Base-by-base conservation (phyloP, 2,329 filamentous ascomycete species). In the Capronia epimyces region DNA sequence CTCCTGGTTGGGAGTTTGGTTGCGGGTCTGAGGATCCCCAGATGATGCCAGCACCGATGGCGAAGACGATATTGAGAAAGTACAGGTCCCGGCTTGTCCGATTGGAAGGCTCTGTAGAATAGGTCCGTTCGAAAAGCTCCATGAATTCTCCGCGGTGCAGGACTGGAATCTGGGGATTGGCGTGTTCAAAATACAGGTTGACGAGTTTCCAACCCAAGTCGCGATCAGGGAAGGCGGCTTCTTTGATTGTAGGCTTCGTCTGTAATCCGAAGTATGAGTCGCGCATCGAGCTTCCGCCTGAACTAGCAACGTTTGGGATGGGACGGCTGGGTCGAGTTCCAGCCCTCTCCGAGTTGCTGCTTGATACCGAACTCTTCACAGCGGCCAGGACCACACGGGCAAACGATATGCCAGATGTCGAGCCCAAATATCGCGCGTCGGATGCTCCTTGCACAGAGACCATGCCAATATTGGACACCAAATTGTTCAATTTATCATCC, bases 251-350 rank as follows among this genome's bases (percentile, higher is more conserved):
- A 1, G 90, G 89, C 62, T 86, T 90, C 2, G 88, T 94, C 62
- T 96, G 89, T 39, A 97, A 74, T n/a, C 91, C 91, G 65, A 97
- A 97, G 75, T 96, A 96, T 0, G 89, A 95, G 69, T 97, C 91
- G 52, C 90, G 81, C 85, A 95, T 93, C 10, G 87, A 89, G 15
- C 88, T 89, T 31, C 83, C 84, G 32, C 78, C 76, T 29, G 77
- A 74, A 20, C 71, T 72, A 31, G 73, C 69, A 41, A 74, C 57
- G 68, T 76, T 71, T 55, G 77, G 63, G 55, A 75, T 62, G 56
- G 75, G 68, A 64, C 80, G 82, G 57, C 78, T 80, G 2, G 82
- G 77, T 47, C 77, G 75, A 45, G 81, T 73, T 44, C 81, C 78
- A 27, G 75, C 78, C 60, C 82, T 82, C 60, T 88, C 86, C 9